Evolutionary conservation across 768 basidiomycete genomes (phyloP).

Genomic region (Cystofilobasidium bisporidii): DNA sequence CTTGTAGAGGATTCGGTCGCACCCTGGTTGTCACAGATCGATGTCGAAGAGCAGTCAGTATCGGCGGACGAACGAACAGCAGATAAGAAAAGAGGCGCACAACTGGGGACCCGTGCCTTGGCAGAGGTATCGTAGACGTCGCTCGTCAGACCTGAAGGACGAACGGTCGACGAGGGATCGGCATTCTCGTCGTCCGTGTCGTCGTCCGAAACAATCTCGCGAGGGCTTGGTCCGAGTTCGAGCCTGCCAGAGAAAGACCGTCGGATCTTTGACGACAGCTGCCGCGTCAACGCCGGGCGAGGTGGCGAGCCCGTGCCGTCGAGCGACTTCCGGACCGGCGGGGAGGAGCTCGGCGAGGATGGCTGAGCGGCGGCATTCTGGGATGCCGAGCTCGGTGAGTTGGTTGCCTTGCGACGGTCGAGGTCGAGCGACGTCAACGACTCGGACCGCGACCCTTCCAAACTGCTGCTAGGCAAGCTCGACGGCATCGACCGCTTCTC

Average conservation of each 20-base stretch:
- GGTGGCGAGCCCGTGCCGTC: constrained; percentile 10
- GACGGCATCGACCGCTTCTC: constrained; percentile 3
- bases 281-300: constrained; percentile 16
- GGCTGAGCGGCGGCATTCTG: not conserved
- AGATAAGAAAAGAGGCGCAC: not conserved
- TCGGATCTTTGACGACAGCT: constrained; percentile 16
- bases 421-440: constrained; percentile 19
- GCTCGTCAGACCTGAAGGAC: not conserved
- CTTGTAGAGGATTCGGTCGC: not conserved
- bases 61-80: too few species aligned
- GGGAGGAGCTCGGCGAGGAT: not conserved
- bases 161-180: not conserved
- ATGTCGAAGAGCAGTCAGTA: too few species aligned
- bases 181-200: constrained; percentile 24
- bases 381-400: not conserved
- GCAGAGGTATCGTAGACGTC: constrained; percentile 23
- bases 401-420: not conserved
- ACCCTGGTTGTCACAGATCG: too few species aligned
- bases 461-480: not conserved
- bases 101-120: constrained; percentile 21
- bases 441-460: not conserved
- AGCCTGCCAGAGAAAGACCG: constrained; percentile 13
- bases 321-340: constrained; percentile 3
- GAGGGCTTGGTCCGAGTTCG: not conserved
- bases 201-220: not conserved